Base-by-base conservation (phyloP, 176 grass and related monocot genomes). In the Aechmea fasciata region DNA sequence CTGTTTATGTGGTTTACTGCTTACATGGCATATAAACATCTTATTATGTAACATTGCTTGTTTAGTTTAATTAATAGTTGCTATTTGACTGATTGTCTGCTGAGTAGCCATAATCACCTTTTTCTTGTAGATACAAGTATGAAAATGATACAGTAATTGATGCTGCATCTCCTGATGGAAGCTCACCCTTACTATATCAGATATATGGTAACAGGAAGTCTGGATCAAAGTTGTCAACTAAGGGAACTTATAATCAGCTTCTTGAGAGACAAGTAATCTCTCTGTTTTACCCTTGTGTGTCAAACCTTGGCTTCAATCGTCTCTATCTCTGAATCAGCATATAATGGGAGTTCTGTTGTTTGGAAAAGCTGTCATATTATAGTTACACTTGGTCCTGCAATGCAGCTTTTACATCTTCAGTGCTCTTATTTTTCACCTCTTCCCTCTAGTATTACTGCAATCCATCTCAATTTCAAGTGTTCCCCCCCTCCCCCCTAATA, bases 131-230 rank as follows among this genome's bases (percentile, higher is more conserved):
- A 84, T 99, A 93, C 77, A 99, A 90, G 77, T 93, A 99, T 82
- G 94, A 99, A 79, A 99, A 99, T 81, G 94, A 93, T 52, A 77
- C 82, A 83, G 94, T 99, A 71, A 85, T 87, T 69, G 94, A 99
- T 93, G 94, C 89, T 65, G 86, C 94, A 85, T 90, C 87, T 68
- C 85, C 89, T 80, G 94, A 99, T 65, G 87, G 89, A 69, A 88
- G 89, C 66, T 93, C 94, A 75, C 94, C 94, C 74, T 89, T 99
- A 83, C 94, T 89, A 11, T 99, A 99, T 80, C 87, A 99, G 75
- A 83, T 93, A 64, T 99, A 99, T 99, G 94, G 94, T 65, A 93
- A 92, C 82, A 81, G 87, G 74, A 99, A 90, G 82, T 71, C 66
- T 82, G 89, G 94, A 77, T 87, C 94, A 77, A 84, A 99, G 15